Evolutionary conservation across 768 basidiomycete genomes (phyloP).

Genomic region (Boletus tylopilopsis): DNA sequence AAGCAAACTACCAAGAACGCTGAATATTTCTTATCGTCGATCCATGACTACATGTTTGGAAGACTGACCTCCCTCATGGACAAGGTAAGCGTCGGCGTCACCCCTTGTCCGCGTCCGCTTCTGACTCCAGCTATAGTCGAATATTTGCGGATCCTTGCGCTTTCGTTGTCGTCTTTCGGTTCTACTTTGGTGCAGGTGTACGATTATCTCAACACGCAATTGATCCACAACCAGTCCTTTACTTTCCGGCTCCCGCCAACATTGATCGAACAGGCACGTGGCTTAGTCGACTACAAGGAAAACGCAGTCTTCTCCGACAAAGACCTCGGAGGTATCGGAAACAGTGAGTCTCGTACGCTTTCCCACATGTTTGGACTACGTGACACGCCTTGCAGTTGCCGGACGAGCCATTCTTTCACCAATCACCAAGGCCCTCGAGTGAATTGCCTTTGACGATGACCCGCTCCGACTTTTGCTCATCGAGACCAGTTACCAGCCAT

Average conservation of each 20-base stretch:
- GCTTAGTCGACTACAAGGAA: constrained; percentile 76
- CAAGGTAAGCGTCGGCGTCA: constrained; percentile 42
- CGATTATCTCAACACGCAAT: constrained; percentile 76
- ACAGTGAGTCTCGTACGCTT: constrained; percentile 46
- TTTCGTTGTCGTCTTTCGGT: background rate
- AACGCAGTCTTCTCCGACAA: constrained; percentile 65
- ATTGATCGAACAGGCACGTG: constrained; percentile 5
- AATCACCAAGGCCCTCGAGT: constrained; percentile 67
- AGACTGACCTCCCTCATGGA: constrained; percentile 59
- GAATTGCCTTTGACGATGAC: constrained; percentile 73
- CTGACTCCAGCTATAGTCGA: constrained; percentile 50
- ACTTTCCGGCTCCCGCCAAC: constrained; percentile 43
- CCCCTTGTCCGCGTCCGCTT: background rate
- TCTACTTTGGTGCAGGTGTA: constrained; percentile 47
- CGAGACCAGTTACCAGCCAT: constrained; percentile 81
- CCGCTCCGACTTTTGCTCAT: constrained; percentile 74
- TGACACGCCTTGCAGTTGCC: constrained; percentile 52
- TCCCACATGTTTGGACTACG: background rate
- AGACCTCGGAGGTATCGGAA: constrained; percentile 64
- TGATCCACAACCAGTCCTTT: constrained; percentile 79
- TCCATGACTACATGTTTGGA: constrained; percentile 70
- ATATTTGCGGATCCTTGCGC: constrained; percentile 46
- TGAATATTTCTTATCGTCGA: constrained; percentile 57
- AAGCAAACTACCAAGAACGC: constrained; percentile 53
- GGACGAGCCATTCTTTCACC: constrained; percentile 73